Conservation (phyloP, 306 rosid species). For the Cucurbita ficifolia region DNA sequence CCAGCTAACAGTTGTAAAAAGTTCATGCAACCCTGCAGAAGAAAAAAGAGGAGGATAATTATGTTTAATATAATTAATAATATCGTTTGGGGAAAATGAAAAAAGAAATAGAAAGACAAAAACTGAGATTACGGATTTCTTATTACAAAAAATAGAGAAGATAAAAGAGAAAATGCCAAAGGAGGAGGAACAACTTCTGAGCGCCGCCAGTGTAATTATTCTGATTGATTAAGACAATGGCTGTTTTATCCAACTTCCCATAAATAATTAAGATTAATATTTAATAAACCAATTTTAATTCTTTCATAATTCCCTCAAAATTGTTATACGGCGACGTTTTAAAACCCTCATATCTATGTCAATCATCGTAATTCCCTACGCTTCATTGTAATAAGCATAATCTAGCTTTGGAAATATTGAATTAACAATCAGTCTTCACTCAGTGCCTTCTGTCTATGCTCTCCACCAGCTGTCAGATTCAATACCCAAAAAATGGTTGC, state of each 20-base stretch:
- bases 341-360: conserved; percentile 19
- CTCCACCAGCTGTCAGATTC: conserved; percentile 1
- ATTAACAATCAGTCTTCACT: background rate
- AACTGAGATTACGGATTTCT: background rate
- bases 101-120: too few relatives aligned
- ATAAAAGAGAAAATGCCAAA: conserved; percentile 19
- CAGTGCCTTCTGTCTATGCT: background rate
- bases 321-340: too few relatives aligned
- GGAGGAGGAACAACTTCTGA: conserved; percentile 67
- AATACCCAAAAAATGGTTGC: too few relatives aligned
- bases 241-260: conserved; percentile 29
- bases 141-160: background rate
- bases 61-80: too few relatives aligned
- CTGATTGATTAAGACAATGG: conserved; percentile 16
- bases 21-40: background rate
- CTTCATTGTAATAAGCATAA: background rate
- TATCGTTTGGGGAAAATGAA: too few relatives aligned
- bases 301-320: too few relatives aligned
- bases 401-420: background rate
- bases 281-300: background rate
- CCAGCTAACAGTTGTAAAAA: background rate
- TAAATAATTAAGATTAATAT: background rate
- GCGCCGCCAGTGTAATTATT: conserved; percentile 86
- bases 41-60: too few relatives aligned
- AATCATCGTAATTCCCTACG: conserved; percentile 15